Evolutionary conservation across 352 stramenopile species (phyloP), one percentile per base, ranked within the genome.

Genomic region (Pythium folliculosum): DNA sequence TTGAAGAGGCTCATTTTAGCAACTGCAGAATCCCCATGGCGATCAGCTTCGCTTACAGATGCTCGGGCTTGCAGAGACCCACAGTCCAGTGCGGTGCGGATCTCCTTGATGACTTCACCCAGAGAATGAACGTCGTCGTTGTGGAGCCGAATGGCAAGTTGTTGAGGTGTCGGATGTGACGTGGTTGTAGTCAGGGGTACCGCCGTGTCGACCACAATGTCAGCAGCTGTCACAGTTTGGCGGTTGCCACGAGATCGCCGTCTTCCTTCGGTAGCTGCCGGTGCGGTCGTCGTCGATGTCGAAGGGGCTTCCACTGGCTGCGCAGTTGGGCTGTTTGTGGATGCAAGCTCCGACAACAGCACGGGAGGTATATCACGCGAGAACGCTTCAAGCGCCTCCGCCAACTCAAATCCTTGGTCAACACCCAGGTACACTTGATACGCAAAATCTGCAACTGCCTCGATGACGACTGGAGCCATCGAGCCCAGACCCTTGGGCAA

Each of bases 91-190:
- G 77, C 71, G 12, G 72, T 67, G 21, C 77, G 81, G 16, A 96
- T 70, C 21, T 85, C 73, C 27, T 91, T 87, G 27, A 93, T 79
- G 30, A 92, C 81, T 69, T 94, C 85, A 25, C 77, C 79, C 35
- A 95, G 65, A 19, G 85, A 82, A 60, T 95, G 84, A 10, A 94
- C 81, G 48, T 95, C 88, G 52, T 96, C 88, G 63, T 93, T 95
- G 59, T 96, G 88, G 19, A 96, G 72, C n/a, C 86, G 84, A 58
- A 95, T 80, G 16, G 62, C 67, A 40, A 92, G 27, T 51, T 62
- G 10, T n/a, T 60, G 40, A 13, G 43, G 7, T 13, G 88, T 25
- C 72, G 70, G 12, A 66, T 72, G 55, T 55, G 23, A 16, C 19
- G 43, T 54, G 13, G 27, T 21, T 37, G 57, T 8, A 40, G 6